Evolutionary conservation across 1,284 basidiomycete genomes (phyloP).

Genomic region (Fomitopsis pinicola): DNA sequence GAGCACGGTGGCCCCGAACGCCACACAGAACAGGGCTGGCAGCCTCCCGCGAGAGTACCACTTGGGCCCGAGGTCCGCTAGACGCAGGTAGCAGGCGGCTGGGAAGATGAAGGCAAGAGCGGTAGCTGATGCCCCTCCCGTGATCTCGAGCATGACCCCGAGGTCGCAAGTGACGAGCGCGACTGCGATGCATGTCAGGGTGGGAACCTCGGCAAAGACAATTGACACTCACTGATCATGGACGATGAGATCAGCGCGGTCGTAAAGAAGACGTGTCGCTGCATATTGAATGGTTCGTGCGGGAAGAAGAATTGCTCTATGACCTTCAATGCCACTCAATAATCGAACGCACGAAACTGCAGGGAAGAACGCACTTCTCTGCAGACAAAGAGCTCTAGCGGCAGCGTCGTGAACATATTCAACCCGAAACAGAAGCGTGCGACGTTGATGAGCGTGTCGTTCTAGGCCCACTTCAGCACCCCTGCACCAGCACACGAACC

Average conservation of each 20-base stretch:
- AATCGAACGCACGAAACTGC: background rate
- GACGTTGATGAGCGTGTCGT: conserved; percentile 85
- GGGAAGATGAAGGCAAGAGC: conserved; percentile 95
- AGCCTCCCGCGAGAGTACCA: conserved; percentile 72
- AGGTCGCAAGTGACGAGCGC: conserved; percentile 94
- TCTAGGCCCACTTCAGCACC: conserved; percentile 68
- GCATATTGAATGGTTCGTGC: conserved; percentile 72
- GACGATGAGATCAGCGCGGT: conserved; percentile 79
- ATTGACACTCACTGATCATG: conserved; percentile 66
- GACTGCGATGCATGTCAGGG: conserved; percentile 42
- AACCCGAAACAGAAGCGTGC: conserved; percentile 94
- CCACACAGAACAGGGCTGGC: conserved; percentile 68
- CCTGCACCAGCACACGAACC: conserved; percentile 68
- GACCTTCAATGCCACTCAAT: conserved; percentile 47
- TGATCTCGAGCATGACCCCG: conserved; percentile 96
- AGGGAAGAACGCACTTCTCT: conserved; percentile 63
- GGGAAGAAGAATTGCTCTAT: conserved; percentile 93
- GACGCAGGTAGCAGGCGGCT: conserved; percentile 81
- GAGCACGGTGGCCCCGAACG: conserved; percentile 81
- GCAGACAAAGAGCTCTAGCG: conserved; percentile 91
- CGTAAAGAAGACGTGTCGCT: conserved; percentile 91
- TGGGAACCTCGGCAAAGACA: background rate
- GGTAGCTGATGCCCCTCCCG: conserved; percentile 92
- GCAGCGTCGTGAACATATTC: conserved; percentile 98
- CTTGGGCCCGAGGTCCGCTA: conserved; percentile 52